Conservation (phyloP, 2,329 filamentous ascomycete genomes). For the Colletotrichum viniferum region DNA sequence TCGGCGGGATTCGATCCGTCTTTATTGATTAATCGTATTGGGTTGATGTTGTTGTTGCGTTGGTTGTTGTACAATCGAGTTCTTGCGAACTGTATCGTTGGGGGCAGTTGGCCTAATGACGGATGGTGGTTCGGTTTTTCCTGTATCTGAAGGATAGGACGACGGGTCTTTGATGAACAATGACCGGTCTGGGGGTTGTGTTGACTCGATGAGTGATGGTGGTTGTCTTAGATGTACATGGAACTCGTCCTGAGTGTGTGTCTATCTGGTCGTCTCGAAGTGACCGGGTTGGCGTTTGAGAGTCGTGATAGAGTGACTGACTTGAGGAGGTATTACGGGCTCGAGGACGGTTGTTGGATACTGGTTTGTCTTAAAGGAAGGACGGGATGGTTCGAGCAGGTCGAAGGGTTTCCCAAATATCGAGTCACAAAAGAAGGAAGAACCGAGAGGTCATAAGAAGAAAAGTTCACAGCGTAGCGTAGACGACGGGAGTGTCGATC, state of each 20-base stretch:
- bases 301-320: constrained; percentile 28
- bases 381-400: constrained; percentile 37
- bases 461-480: constrained; percentile 47
- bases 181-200: constrained; percentile 14
- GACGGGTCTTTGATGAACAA: constrained; percentile 37
- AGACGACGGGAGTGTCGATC: constrained; percentile 54
- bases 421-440: constrained; percentile 54
- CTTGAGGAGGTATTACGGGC: constrained; percentile 32
- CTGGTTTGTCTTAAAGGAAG: constrained; percentile 44
- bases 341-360: constrained; percentile 21
- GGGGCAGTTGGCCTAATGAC: constrained; percentile 37
- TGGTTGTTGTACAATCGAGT: constrained; percentile 29
- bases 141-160: constrained; percentile 46
- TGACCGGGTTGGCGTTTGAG: constrained; percentile 26
- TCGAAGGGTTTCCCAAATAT: constrained; percentile 46
- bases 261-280: constrained; percentile 7
- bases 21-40: not conserved
- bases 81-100: constrained; percentile 26
- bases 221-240: constrained; percentile 35
- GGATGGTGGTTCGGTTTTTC: constrained; percentile 10
- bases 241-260: constrained; percentile 28
- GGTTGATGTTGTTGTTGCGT: constrained; percentile 10
- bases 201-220: constrained; percentile 22
- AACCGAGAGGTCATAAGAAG: constrained; percentile 53
- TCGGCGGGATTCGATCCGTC: constrained; percentile 4